Evolutionary conservation across 306 rosid genomes (phyloP), one percentile per base, ranked within the genome.

Genomic region (Begonia masoniana): DNA sequence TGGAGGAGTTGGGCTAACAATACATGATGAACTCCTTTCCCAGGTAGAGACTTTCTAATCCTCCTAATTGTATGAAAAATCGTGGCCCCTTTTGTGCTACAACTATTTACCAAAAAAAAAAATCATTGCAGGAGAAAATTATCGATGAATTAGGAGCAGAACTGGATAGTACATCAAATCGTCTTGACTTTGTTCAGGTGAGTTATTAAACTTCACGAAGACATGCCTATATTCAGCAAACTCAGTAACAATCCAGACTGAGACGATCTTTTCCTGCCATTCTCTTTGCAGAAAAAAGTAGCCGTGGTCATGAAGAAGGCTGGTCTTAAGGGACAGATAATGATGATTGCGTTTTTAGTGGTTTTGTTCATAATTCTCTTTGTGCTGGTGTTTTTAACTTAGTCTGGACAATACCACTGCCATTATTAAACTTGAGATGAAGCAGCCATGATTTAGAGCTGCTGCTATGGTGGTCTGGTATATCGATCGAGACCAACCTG

Each of bases 101-200:
- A 31, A 31, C 39, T 31, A 31, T 31, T 31, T 31, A 31, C 8
- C 5, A 31, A 7, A 31, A 31, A n/a, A n/a, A n/a, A 31, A 31
- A 7, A 5, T 21, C 46, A 39, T 39, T 78, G 35, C 93, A 92
- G 96, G 99, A 92, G 54, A 92, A 56, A 73, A 79, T 92, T 68
- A 13, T 87, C 13, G 99, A 81, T 58, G 96, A 92, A 4, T 79
- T 92, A 62, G 99, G 93, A 36, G 65, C 35, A 61, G 99, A 92
- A 70, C 79, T 92, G 96, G 99, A 91, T 68, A 66, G 94, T 71
- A 91, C 99, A 54, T 77, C 96, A 50, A 83, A 83, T 59, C 96
- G 99, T 54, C 80, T 92, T 16, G 95, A 92, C 74, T 92, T 92
- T 68, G 96, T 92, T 64, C 99, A 92, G 79, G 99, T 92, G 67